Evolutionary conservation across 768 basidiomycete species (phyloP), one percentile per base, ranked within the genome.

Genomic region (Polyporus arcularius): DNA sequence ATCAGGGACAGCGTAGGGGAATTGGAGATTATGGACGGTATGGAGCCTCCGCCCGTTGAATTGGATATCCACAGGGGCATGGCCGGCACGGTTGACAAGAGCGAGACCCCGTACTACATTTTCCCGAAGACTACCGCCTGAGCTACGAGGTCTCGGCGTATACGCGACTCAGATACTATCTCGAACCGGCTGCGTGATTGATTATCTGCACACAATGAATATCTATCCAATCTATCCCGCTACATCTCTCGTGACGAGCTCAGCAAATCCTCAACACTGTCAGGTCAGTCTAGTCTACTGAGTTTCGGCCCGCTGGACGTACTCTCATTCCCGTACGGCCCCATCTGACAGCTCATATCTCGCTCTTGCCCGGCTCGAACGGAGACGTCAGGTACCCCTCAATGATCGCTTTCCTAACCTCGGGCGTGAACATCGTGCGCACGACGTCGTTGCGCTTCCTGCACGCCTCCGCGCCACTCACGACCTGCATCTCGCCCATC

Each of bases 401-500:
- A 21, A 47, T 57, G 18, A n/a, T 35, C 10, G 14, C 28, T 15
- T 26, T 7, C 35, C 62, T 40, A 10, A 53, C 47, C 1, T 53
- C 58, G 40, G 59, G 21, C 12, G 21, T 10, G 26, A 48, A 48
- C 46, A 48, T 48, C 46, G 60, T 57, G 6, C 62, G 71, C 9
- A 73, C 45, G 30, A 18, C 41, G 10, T 71, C 68, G 57, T 78
- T 71, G 12, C 78, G 67, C 21, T 49, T 61, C 51, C 64, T 64
- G 63, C 75, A 75, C 18, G 60, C 67, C 49, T 75, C 73, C 5
- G 66, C 60, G 3, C 77, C 75, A 6, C 66, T 55, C 18, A 76
- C 63, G 5, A 77, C 75, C 32, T 76, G 73, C 18, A 52, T 50
- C 35, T 78, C 75, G 1, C 79, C 79, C 54, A 67, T 65, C 57